These are phyloP conservation scores for Mucor plumbeus DNA, from an alignment of 371 early-diverging fungal species.

Conservation along the genomic window DNA sequence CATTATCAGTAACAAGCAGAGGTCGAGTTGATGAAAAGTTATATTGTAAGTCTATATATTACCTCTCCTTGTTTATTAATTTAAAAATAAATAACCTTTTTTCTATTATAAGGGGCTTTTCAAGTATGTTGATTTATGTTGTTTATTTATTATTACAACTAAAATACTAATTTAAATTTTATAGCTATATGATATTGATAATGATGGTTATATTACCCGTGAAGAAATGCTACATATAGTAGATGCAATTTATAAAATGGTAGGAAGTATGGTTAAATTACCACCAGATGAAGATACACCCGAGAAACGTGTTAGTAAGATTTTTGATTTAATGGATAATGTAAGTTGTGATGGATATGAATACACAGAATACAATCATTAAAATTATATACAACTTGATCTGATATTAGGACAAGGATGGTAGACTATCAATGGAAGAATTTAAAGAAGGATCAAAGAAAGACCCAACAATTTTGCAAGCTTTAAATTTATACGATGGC, in stretches of 20 bases:
- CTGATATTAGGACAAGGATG: conserved; percentile 70
- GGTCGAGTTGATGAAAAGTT: conserved; percentile 91
- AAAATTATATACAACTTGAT: neutral
- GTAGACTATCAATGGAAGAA: conserved; percentile 79
- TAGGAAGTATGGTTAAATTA: conserved; percentile 88
- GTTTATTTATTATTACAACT: neutral
- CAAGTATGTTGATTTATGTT: conserved; percentile 20
- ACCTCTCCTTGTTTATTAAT: conserved; percentile 2
- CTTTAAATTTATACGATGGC: conserved; percentile 87
- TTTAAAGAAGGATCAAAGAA: conserved; percentile 89
- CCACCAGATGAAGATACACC: conserved; percentile 95
- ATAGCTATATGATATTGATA: conserved; percentile 91
- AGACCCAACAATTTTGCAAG: conserved; percentile 89
- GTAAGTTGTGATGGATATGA: conserved; percentile 34
- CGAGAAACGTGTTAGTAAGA: conserved; percentile 89
- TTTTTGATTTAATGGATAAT: conserved; percentile 89
- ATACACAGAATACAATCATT: no score
- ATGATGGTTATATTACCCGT: conserved; percentile 86
- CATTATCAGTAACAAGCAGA: conserved; percentile 85
- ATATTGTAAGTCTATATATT: conserved; percentile 58
- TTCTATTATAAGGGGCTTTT: conserved; percentile 50
- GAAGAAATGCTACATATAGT: conserved; percentile 92
- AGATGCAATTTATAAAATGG: conserved; percentile 94
- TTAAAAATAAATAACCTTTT: conserved; percentile 11
- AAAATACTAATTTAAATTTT: no score